These are phyloP conservation scores for Amphichorda felina DNA, from an alignment of 2,329 filamentous ascomycete species.

Conservation along the genomic window DNA sequence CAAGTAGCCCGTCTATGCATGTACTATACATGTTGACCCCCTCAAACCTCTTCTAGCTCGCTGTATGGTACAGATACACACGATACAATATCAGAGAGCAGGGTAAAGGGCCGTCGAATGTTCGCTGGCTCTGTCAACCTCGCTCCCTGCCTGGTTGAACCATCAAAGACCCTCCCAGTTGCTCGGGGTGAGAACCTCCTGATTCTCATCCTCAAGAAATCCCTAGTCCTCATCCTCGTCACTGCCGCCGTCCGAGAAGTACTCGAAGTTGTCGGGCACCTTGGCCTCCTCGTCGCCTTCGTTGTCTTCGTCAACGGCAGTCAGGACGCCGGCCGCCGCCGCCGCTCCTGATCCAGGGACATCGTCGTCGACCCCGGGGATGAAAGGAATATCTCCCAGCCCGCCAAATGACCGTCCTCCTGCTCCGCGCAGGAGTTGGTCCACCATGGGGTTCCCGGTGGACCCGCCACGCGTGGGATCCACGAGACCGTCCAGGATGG, in stretches of 20 bases:
- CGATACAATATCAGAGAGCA: neutral
- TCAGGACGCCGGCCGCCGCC: slow-evolving; percentile 69
- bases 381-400: slow-evolving; percentile 8
- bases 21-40: slow-evolving; percentile 1
- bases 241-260: slow-evolving; percentile 54
- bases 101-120: too few relatives aligned
- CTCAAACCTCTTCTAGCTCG: neutral
- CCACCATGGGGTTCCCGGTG: slow-evolving; percentile 21
- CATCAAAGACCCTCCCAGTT: too few relatives aligned
- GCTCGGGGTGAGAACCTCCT: too few relatives aligned
- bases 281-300: slow-evolving; percentile 63
- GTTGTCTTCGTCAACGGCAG: slow-evolving; percentile 75
- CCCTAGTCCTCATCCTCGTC: slow-evolving; percentile 30
- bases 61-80: neutral
- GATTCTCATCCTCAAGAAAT: too few relatives aligned
- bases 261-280: slow-evolving; percentile 63
- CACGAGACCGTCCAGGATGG: slow-evolving; percentile 22
- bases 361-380: slow-evolving; percentile 23
- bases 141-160: too few relatives aligned
- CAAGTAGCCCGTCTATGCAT: slow-evolving; percentile 1
- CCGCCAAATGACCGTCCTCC: slow-evolving; percentile 19
- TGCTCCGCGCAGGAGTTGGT: slow-evolving; percentile 28
- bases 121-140: too few relatives aligned
- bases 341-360: slow-evolving; percentile 47
- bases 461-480: slow-evolving; percentile 16